These are phyloP conservation scores for Hypocreales sp. DNA, from an alignment of 2,329 filamentous ascomycete species.

Conservation along the genomic window DNA sequence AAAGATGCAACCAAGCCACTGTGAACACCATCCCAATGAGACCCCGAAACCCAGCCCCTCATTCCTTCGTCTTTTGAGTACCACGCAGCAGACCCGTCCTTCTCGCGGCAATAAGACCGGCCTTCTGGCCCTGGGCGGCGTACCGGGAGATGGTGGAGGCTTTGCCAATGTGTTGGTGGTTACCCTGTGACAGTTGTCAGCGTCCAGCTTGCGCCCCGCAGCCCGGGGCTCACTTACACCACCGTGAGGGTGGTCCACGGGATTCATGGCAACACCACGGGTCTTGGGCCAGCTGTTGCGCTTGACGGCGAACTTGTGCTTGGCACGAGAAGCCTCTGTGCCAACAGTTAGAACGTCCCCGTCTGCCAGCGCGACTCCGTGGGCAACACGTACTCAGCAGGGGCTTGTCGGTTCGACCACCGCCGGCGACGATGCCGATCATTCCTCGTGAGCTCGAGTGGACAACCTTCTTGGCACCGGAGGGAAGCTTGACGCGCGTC, in stretches of 20 bases:
- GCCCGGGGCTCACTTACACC: slow-evolving; percentile 40
- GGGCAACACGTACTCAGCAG: slow-evolving; percentile 81
- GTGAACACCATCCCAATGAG: slow-evolving; percentile 51
- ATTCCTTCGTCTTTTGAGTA: slow-evolving; percentile 99
- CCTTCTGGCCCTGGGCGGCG: slow-evolving; percentile 97
- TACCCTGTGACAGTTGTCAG: slow-evolving; percentile 54
- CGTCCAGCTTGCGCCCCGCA: slow-evolving; percentile 5
- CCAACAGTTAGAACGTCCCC: too few relatives aligned
- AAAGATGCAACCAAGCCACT: slow-evolving; percentile 45
- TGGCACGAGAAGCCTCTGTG: slow-evolving; percentile 93
- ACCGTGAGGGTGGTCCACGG: slow-evolving; percentile 97
- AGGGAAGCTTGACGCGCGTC: slow-evolving; percentile 99
- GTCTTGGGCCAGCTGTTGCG: slow-evolving; percentile 99
- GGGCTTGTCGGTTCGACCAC: slow-evolving; percentile 99
- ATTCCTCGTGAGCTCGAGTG: slow-evolving; percentile 87
- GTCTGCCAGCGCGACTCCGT: too few relatives aligned
- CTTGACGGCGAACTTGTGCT: slow-evolving; percentile 99
- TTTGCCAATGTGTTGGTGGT: slow-evolving; percentile 99
- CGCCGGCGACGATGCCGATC: slow-evolving; percentile 98
- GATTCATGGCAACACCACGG: slow-evolving; percentile 99
- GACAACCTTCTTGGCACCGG: slow-evolving; percentile 97
- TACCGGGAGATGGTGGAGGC: slow-evolving; percentile 98
- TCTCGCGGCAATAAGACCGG: slow-evolving; percentile 98
- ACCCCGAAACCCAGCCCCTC: slow-evolving; percentile 39
- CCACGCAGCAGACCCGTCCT: slow-evolving; percentile 99